Evolutionary conservation across 1,284 basidiomycete species (phyloP), one percentile per base, ranked within the genome.

Genomic region (Ganoderma sinense): DNA sequence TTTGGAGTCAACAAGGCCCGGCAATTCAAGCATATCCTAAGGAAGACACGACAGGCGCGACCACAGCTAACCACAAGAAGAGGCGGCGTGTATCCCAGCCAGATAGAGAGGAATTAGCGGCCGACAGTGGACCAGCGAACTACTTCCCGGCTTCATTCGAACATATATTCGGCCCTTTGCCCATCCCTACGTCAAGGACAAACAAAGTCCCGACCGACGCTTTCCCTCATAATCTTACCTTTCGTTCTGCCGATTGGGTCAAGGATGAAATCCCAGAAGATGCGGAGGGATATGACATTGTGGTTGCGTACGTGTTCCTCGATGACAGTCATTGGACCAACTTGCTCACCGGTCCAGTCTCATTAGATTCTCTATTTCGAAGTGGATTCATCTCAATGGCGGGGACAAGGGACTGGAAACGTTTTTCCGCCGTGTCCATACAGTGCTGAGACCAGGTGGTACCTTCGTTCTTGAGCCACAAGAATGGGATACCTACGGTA

Each of bases 311-410:
- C 72, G 91, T 82, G 41, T 45, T 58, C 36, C 18, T 4, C 33
- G 48, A 65, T 51, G 48, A 5, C 23, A n/a, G 11, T 13, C 23
- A 53, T 14, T 29, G 13, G 23, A 6, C 14, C 36, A 39, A 2
- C 8, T 4, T 26, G 63, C n/a, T 58, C n/a, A 55, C 20, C 23
- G 63, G 11, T 7, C 20, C 23, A 51, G 11, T 7, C 31, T 39
- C n/a, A 2, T 29, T 74, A 95, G 94, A 1, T 89, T 96, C 71
- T 96, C 94, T 0, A 82, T 96, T 58, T 88, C 93, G 0, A 96
- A 95, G 79, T 96, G 94, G 94, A 93, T 96, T 33, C 94, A 96
- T 78, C 82, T 96, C 2, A 91, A 95, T 73, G 82, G 83, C 11
- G 92, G 92, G 14, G 94, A 96, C 74, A 86, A 87, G 0, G 94